Conservation (phyloP, 2,329 filamentous ascomycete species). For the Trichoderma sp. region DNA sequence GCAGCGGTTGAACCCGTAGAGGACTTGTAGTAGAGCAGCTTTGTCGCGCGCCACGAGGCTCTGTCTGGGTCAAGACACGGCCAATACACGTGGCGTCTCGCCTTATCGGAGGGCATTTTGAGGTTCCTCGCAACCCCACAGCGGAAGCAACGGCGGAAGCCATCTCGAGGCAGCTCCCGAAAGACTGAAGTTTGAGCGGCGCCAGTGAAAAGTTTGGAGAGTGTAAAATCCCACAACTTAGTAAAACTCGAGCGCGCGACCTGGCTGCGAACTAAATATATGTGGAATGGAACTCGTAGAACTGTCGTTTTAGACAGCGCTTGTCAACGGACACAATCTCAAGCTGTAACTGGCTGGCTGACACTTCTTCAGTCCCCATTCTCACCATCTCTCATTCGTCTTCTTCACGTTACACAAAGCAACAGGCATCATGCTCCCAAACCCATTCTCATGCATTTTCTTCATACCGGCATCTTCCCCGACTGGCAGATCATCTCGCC, state of each 20-base stretch:
- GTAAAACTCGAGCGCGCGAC: not conserved
- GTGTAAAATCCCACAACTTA: not conserved
- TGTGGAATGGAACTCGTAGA: not conserved
- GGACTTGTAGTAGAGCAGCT: not conserved
- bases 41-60: not conserved
- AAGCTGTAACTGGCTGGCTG: not conserved
- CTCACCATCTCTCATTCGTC: not conserved
- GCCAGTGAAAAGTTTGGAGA: not conserved
- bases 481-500: not conserved
- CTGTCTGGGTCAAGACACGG: not conserved
- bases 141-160: not conserved
- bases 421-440: not conserved
- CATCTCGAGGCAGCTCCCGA: not conserved
- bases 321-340: not conserved
- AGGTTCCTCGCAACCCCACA: not conserved
- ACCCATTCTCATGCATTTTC: not conserved
- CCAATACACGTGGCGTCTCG: not conserved
- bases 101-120: not conserved
- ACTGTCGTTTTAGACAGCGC: not conserved
- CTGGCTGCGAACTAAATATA: not conserved
- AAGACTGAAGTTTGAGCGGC: not conserved
- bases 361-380: not conserved
- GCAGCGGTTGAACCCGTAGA: not conserved
- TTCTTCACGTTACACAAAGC: not conserved
- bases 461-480: not conserved